phyloP scores from a whole-genome alignment of 805 yeast species.

The Pichia paraexigua region DNA sequence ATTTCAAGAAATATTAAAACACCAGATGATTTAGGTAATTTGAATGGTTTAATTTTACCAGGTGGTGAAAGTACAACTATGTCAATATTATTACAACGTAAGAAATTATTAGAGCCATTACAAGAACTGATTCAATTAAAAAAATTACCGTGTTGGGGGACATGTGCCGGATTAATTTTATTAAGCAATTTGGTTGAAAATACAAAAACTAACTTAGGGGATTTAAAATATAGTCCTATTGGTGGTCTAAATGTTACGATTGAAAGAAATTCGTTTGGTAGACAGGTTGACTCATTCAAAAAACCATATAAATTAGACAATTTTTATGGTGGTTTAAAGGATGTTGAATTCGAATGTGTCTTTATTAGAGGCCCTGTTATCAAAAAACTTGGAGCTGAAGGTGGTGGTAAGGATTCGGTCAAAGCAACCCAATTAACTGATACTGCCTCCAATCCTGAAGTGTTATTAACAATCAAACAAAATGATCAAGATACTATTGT shows the following conservation, averaged over 20 bases:
- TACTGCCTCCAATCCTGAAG: conserved; percentile 8
- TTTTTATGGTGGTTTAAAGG: conserved; percentile 16
- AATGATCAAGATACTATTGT: conserved; percentile 40
- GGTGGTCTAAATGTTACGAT: conserved; percentile 62
- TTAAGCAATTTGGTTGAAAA: conserved; percentile 46
- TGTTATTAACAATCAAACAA: conserved; percentile 34
- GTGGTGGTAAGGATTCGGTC: neutral
- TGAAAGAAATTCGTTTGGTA: conserved; percentile 68
- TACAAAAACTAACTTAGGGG: conserved; percentile 36
- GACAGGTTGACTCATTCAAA: conserved; percentile 64
- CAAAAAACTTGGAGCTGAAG: neutral
- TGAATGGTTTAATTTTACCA: conserved; percentile 61
- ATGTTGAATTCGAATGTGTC: conserved; percentile 28
- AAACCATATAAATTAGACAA: conserved; percentile 12
- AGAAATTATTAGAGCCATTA: conserved; percentile 49
- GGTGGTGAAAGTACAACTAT: conserved; percentile 66
- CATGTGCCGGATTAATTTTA: conserved; percentile 77
- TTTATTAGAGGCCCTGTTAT: conserved; percentile 79
- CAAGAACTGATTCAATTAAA: conserved; percentile 39
- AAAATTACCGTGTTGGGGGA: conserved; percentile 66
- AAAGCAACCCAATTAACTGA: neutral
- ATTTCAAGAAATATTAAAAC: conserved; percentile 44
- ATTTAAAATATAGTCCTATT: conserved; percentile 35
- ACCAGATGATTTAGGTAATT: conserved; percentile 35
- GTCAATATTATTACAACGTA: conserved; percentile 61